Conservation (phyloP, 1,139 yeast genomes). For the Pichia sp. region DNA sequence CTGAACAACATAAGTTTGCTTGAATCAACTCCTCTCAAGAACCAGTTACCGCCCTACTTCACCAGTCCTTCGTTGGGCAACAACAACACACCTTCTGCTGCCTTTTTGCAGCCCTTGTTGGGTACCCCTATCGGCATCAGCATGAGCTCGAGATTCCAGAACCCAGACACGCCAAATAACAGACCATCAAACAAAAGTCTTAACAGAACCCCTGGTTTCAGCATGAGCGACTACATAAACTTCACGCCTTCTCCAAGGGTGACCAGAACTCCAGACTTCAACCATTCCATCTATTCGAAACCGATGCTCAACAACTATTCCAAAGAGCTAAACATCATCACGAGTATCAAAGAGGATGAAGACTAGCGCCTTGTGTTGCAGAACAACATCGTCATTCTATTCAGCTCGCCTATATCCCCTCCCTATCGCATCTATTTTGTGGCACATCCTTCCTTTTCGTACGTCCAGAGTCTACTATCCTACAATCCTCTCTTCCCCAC, state of each 20-base stretch:
- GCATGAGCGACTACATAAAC: conserved; percentile 77
- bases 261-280: conserved; percentile 26
- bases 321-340: conserved; percentile 23
- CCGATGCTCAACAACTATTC: conserved; percentile 18
- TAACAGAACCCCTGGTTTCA: conserved; percentile 65
- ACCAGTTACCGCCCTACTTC: conserved; percentile 14
- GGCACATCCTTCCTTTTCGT: not conserved
- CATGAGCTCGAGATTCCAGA: conserved; percentile 16
- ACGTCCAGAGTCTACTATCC: not conserved
- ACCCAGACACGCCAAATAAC: conserved; percentile 28
- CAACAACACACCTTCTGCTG: conserved; percentile 1
- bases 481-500: not conserved
- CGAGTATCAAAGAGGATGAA: conserved; percentile 11
- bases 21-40: conserved; percentile 27
- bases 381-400: not conserved
- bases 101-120: conserved; percentile 17
- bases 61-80: conserved; percentile 11
- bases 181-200: conserved; percentile 10
- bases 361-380: not conserved
- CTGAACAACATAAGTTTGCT: conserved; percentile 15
- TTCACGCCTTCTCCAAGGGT: conserved; percentile 66
- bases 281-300: conserved; percentile 2
- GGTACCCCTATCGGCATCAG: conserved; percentile 21
- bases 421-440: not conserved
- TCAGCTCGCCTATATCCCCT: not conserved